These are phyloP conservation scores for Neotropicomus parvogracilis DNA, from an alignment of 1,284 basidiomycete species.

Conservation along the genomic window DNA sequence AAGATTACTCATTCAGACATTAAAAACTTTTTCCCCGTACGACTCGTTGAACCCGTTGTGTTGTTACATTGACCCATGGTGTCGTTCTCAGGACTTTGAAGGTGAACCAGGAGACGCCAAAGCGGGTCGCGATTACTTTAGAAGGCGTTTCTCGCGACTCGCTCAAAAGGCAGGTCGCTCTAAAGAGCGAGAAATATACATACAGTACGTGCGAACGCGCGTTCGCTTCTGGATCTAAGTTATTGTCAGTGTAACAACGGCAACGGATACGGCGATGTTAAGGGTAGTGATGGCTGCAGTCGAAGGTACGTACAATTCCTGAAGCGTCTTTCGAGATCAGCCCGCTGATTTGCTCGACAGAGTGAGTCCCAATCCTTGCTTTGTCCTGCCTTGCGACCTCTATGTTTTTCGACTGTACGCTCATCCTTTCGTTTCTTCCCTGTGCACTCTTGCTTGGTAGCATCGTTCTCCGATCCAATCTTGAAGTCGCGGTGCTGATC, in stretches of 20 bases:
- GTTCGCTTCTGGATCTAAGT: neutral
- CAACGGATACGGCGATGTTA: slow-evolving; percentile 89
- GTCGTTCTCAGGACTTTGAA: slow-evolving; percentile 61
- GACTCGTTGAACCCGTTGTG: slow-evolving; percentile 26
- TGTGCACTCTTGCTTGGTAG: slow-evolving; percentile 34
- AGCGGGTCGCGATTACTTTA: slow-evolving; percentile 88
- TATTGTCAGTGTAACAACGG: slow-evolving; percentile 74
- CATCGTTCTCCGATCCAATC: slow-evolving; percentile 57
- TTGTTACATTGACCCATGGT: slow-evolving; percentile 2
- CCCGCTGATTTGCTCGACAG: slow-evolving; percentile 37
- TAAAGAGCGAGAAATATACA: slow-evolving; percentile 89
- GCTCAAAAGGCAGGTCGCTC: slow-evolving; percentile 77
- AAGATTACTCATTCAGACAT: slow-evolving; percentile 84
- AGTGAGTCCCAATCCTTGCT: slow-evolving; percentile 59
- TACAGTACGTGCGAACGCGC: slow-evolving; percentile 59
- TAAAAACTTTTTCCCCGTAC: slow-evolving; percentile 79
- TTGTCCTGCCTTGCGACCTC: slow-evolving; percentile 16
- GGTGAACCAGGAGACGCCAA: slow-evolving; percentile 66
- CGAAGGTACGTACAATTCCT: slow-evolving; percentile 60
- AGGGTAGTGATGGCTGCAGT: slow-evolving; percentile 93
- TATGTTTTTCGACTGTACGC: slow-evolving; percentile 31
- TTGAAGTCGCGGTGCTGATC: slow-evolving; percentile 56
- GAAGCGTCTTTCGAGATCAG: slow-evolving; percentile 5
- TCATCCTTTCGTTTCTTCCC: slow-evolving; percentile 31
- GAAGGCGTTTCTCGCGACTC: slow-evolving; percentile 75